phyloP scores from a whole-genome alignment of 306 rosid species.

The Benincasa hispida region DNA sequence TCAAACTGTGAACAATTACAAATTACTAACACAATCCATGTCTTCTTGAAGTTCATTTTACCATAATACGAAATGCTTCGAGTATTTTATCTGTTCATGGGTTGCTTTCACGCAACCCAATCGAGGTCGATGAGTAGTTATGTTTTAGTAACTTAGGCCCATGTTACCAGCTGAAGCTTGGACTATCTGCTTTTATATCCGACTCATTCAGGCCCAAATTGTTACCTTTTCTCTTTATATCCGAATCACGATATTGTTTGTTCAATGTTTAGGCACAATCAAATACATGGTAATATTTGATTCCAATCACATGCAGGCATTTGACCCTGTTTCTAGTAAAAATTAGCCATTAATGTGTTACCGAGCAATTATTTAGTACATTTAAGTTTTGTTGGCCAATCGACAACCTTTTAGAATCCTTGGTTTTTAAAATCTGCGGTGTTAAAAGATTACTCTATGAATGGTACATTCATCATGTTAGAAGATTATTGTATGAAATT shows the following conservation, averaged over 20 bases:
- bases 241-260: neutral
- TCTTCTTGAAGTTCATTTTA: neutral
- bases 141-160: neutral
- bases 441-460: neutral
- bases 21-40: neutral
- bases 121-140: neutral
- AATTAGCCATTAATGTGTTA: neutral
- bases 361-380: neutral
- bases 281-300: neutral
- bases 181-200: neutral
- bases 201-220: neutral
- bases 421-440: neutral
- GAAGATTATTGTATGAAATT: neutral
- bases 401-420: neutral
- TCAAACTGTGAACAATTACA: neutral
- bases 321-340: neutral
- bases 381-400: neutral
- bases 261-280: neutral
- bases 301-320: neutral
- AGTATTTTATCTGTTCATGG: neutral
- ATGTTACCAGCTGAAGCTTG: slow-evolving; percentile 1
- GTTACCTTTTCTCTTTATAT: neutral
- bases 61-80: neutral
- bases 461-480: neutral
- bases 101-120: neutral